These are phyloP conservation scores for Puccinellia tenuiflora DNA, from an alignment of 176 grass and related monocot genomes.

Conservation along the genomic window DNA sequence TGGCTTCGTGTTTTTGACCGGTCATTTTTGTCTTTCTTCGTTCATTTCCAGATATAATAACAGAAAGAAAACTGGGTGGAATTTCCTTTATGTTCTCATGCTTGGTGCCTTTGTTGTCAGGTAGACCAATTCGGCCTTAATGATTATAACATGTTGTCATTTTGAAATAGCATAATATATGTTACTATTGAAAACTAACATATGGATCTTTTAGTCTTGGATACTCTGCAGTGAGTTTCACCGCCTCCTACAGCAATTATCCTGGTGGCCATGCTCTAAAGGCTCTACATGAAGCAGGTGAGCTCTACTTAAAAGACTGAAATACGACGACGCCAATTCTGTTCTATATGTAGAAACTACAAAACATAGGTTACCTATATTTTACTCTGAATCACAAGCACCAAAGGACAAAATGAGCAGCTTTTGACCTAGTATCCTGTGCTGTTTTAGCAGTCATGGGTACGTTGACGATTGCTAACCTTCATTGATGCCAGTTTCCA, in stretches of 20 bases:
- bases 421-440: slow-evolving; percentile 10
- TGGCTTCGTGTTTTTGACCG: not conserved
- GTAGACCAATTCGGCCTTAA: slow-evolving; percentile 35
- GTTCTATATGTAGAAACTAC: slow-evolving; percentile 5
- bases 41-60: slow-evolving; percentile 79
- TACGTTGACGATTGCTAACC: not conserved
- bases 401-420: slow-evolving; percentile 3
- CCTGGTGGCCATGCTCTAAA: slow-evolving; percentile 92
- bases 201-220: slow-evolving; percentile 69
- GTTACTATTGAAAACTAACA: slow-evolving; percentile 19
- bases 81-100: slow-evolving; percentile 68
- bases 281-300: slow-evolving; percentile 79
- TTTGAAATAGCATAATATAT: slow-evolving; percentile 2
- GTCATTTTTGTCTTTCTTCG: slow-evolving; percentile 26
- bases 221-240: slow-evolving; percentile 69
- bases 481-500: slow-evolving; percentile 3
- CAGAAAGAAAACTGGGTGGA: slow-evolving; percentile 87
- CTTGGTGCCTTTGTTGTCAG: slow-evolving; percentile 72
- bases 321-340: not conserved
- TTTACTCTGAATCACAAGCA: slow-evolving; percentile 2
- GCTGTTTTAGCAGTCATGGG: slow-evolving; percentile 5
- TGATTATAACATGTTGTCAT: slow-evolving; percentile 10
- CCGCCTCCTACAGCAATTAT: slow-evolving; percentile 97
- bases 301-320: slow-evolving; percentile 8
- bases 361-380: not conserved